These are phyloP conservation scores for Salix viminalis DNA, from an alignment of 345 rosid genomes.

Conservation along the genomic window DNA sequence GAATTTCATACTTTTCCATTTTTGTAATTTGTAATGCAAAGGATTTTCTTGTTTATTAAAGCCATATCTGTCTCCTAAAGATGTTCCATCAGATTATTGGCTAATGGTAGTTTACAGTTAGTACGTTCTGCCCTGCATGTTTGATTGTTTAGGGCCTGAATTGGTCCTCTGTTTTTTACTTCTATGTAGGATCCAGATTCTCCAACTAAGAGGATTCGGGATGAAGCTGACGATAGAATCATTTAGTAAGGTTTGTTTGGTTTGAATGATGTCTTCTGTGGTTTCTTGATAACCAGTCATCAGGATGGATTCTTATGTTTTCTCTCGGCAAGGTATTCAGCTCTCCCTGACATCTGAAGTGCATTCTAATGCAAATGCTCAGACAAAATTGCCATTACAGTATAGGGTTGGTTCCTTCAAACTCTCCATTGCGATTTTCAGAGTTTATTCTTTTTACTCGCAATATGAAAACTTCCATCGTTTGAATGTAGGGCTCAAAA, in stretches of 20 bases:
- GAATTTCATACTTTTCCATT: not conserved
- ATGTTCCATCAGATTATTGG: no score
- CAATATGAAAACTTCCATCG: conserved; percentile 2
- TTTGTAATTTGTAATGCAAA: not conserved
- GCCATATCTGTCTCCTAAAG: no score
- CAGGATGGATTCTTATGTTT: not conserved
- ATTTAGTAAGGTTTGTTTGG: conserved; percentile 33
- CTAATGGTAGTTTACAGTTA: no score
- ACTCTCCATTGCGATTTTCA: not conserved
- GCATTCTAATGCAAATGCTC: conserved; percentile 19
- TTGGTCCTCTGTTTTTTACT: conserved; percentile 3
- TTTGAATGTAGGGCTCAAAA: conserved; percentile 31
- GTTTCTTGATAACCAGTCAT: not conserved
- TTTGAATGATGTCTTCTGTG: not conserved
- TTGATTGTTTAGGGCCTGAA: not conserved
- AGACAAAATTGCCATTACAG: conserved; percentile 17
- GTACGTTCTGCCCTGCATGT: not conserved
- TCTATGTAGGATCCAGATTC: conserved; percentile 29
- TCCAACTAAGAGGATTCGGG: conserved; percentile 10
- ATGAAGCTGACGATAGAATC: conserved; percentile 30
- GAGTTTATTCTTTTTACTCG: not conserved
- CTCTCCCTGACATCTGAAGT: conserved; percentile 38
- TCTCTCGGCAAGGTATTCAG: conserved; percentile 23
- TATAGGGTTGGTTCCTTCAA: conserved; percentile 27
- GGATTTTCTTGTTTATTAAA: no score